Percentiles rank a stretch among this genome's conserved stretches.
These are phyloP conservation scores for Phialophora verrucosa DNA, from an alignment of 2,329 filamentous ascomycete species.

Conservation along the genomic window DNA sequence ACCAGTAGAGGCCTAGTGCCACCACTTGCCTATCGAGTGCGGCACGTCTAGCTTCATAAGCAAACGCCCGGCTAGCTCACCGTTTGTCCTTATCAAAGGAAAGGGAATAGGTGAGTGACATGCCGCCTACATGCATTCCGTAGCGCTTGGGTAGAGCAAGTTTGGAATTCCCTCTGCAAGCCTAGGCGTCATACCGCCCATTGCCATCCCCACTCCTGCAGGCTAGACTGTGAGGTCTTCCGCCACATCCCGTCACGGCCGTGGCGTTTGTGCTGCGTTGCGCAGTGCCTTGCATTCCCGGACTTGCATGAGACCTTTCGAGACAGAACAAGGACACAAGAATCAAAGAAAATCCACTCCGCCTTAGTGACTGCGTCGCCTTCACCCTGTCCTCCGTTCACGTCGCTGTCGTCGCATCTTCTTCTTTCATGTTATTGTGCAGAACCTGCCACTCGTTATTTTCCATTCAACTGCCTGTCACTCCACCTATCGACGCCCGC, in stretches of 20 bases:
- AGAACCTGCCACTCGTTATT: constrained; percentile 7
- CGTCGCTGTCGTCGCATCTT: neutral
- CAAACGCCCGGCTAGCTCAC: neutral
- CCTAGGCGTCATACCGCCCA: constrained; percentile 10
- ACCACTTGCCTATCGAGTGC: neutral
- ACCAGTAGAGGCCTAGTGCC: neutral
- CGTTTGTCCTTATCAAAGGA: neutral
- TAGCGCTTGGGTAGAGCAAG: neutral
- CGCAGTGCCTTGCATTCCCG: constrained; percentile 19
- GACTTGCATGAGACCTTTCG: constrained; percentile 10
- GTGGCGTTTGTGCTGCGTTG: constrained; percentile 7
- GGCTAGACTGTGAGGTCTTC: neutral
- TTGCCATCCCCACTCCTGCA: neutral
- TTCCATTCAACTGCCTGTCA: constrained; percentile 8
- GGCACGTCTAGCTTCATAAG: neutral
- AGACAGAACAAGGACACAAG: constrained; percentile 21
- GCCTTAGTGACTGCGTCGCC: neutral
- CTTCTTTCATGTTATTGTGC: neutral
- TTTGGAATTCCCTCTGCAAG: constrained; percentile 1
- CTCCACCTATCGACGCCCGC: constrained; percentile 2
- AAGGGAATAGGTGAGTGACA: neutral
- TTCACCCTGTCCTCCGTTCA: constrained; percentile 7
- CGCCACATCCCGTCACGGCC: constrained; percentile 15
- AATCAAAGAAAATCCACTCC: constrained; percentile 18
- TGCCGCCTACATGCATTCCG: constrained; percentile 7